Percentiles rank a stretch among this genome's conserved stretches.
These are phyloP conservation scores for Rhizophlyctis rosea DNA, from an alignment of 192 early-diverging fungal species.

Conservation along the genomic window DNA sequence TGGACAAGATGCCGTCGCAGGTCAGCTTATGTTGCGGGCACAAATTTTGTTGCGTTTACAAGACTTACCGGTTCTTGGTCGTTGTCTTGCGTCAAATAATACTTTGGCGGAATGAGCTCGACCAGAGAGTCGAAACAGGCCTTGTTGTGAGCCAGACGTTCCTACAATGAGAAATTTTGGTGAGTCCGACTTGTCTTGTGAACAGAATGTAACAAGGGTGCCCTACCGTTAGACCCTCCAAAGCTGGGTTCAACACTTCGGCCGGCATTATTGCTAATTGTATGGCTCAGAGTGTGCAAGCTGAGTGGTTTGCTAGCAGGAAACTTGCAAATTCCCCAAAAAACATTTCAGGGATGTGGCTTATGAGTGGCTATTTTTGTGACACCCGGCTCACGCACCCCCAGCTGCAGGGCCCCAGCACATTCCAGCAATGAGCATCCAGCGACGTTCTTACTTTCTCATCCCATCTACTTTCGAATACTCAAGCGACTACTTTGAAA, in stretches of 20 bases:
- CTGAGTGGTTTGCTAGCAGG: no score
- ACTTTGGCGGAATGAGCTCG: slow-evolving; percentile 79
- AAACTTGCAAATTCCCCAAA: no score
- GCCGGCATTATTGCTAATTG: no score
- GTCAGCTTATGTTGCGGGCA: neutral
- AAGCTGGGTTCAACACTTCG: neutral
- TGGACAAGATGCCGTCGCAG: neutral
- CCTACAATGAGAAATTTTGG: slow-evolving; percentile 32
- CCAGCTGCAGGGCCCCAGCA: no score
- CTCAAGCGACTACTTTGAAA: no score
- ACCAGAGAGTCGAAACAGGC: slow-evolving; percentile 72
- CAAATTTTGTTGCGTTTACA: neutral
- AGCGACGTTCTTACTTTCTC: no score
- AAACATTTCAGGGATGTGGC: no score
- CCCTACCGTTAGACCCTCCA: neutral
- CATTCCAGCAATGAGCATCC: no score
- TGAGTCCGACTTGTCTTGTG: neutral
- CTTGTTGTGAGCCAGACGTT: slow-evolving; percentile 61
- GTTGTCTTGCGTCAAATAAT: slow-evolving; percentile 68
- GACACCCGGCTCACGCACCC: no score
- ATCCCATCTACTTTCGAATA: no score
- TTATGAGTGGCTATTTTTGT: no score
- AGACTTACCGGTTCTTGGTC: slow-evolving; percentile 37
- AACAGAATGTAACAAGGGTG: neutral
- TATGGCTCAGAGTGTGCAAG: no score